Base-by-base conservation (phyloP, 768 basidiomycete genomes). In the Ramaria sp. region DNA sequence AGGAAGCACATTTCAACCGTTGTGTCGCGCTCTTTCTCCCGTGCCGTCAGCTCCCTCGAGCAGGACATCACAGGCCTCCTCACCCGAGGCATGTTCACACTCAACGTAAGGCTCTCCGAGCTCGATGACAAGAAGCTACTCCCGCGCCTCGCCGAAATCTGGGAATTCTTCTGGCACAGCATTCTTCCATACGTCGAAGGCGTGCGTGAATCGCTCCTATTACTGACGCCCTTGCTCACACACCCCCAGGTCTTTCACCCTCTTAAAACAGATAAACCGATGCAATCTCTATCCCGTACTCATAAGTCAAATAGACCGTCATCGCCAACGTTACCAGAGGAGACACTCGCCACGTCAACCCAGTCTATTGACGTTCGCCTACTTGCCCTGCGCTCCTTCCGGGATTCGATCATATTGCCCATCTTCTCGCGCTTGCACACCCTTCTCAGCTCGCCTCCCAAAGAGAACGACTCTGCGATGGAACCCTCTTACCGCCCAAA, bases 101-200 rank as follows among this genome's bases (percentile, higher is more conserved):
- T 97, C 24, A 92, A 90, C 62, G 83, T 91, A 0, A 93, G 90
- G 64, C 75, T 97, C 5, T 73, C 77, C 31, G 82, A 78, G 3
- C 72, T 87, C 9, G 86, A 91, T 27, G 92, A 94, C 43, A 84
- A 86, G 39, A 81, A 85, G 64, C 75, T 97, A 15, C 72, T 94
- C 5, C 73, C 74, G 4, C 77, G 90, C 30, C 77, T 95, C 17
- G 88, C 92, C 1, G 91, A 94, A 63, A 76, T 88, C 17, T 97
- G 93, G 92, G 80, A 78, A 13, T 94, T 95, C 74, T 96, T 96
- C 70, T 95, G 89, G 86, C 87, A 87, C 63, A 83, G 88, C 59
- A 83, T 92, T 27, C 72, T 93, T 7, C 86, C 90, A 7, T 93
- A 92, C 65, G 74, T 91, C 34, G 90, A 92, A 76, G 90, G 88